Evolutionary conservation across 164 flowering plant species (phyloP).

Genomic region (Vitis rupestris): DNA sequence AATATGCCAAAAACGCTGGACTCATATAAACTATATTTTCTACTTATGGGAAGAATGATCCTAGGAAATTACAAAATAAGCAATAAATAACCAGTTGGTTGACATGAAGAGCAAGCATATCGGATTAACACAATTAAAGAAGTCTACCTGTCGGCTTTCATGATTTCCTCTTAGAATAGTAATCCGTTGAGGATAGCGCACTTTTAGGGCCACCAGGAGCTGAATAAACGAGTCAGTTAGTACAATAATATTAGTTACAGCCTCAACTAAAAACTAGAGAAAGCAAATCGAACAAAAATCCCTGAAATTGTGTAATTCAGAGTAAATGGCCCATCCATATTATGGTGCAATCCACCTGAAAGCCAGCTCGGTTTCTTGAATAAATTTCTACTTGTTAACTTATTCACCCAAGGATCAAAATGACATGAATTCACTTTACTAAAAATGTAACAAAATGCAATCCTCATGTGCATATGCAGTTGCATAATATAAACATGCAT

Average conservation of each 20-base stretch:
- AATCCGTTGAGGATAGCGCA: constrained; percentile 83
- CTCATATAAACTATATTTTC: neutral
- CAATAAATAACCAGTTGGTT: neutral
- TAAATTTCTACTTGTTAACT: no score
- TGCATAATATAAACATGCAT: no score
- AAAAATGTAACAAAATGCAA: no score
- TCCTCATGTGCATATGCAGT: no score
- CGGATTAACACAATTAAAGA: neutral
- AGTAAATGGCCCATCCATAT: no score
- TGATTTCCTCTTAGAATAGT: constrained; percentile 96
- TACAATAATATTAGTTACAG: neutral
- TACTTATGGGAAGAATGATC: neutral
- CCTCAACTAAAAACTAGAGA: neutral
- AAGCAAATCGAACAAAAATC: neutral
- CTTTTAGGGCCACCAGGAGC: constrained; percentile 91
- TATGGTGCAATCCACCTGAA: no score
- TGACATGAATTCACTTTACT: no score
- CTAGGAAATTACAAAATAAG: neutral
- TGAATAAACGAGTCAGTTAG: constrained; percentile 28
- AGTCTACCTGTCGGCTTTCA: constrained; percentile 92
- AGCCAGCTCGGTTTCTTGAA: no score
- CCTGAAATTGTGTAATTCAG: no score
- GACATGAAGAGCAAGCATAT: neutral
- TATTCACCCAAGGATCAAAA: no score
- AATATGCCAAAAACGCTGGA: no score